phyloP scores from a whole-genome alignment of 2,329 filamentous ascomycete genomes.

The Pseudovirgaria hyperparasitica region DNA sequence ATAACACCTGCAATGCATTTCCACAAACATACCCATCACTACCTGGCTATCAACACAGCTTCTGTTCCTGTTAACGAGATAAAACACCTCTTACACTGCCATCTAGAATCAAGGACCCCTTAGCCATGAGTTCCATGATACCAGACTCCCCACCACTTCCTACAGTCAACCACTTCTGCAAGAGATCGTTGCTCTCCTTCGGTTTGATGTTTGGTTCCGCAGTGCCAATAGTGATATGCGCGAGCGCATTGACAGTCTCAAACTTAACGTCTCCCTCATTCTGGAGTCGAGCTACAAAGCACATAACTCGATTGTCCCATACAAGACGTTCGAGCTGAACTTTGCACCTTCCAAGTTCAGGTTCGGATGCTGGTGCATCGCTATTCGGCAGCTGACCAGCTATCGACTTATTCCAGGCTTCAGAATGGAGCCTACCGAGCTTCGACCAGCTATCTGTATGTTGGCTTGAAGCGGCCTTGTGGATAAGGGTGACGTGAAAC shows the following conservation, averaged over 20 bases:
- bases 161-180: conserved; percentile 59
- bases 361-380: conserved; percentile 26
- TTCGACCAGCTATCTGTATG: conserved; percentile 62
- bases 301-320: conserved; percentile 81
- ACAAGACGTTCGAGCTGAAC: conserved; percentile 56
- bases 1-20: too few relatives aligned
- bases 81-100: conserved; percentile 38
- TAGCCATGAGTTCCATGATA: conserved; percentile 41
- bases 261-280: conserved; percentile 32
- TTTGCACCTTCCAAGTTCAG: conserved; percentile 50
- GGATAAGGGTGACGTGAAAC: conserved; percentile 92
- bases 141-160: conserved; percentile 39
- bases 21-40: too few relatives aligned
- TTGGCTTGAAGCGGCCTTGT: conserved; percentile 51
- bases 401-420: conserved; percentile 11
- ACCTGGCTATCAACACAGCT: too few relatives aligned
- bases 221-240: conserved; percentile 87
- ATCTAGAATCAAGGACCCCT: conserved; percentile 41
- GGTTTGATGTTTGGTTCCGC: conserved; percentile 65
- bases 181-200: conserved; percentile 81
- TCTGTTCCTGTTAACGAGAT: conserved; percentile 7
- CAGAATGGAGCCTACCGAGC: conserved; percentile 48
- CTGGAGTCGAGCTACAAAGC: conserved; percentile 60
- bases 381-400: conserved; percentile 23
- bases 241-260: conserved; percentile 60